Percentiles rank a stretch among this genome's conserved stretches.
Conservation (phyloP, 2,329 filamentous ascomycete species). For the Phyllosticta citrichinensis region DNA sequence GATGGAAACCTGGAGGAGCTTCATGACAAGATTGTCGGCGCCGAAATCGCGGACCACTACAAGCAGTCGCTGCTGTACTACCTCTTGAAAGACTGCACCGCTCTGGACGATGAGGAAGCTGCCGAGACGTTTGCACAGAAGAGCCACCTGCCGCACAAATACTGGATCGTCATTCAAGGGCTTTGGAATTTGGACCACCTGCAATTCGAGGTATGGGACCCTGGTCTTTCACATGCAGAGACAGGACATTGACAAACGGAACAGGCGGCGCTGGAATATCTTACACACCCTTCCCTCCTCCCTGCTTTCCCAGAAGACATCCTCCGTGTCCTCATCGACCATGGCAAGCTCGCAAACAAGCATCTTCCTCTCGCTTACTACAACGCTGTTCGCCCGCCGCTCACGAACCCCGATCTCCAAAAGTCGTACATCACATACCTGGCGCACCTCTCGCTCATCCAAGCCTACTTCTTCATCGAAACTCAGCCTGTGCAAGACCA, state of each 20-base stretch:
- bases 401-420: conserved; percentile 54
- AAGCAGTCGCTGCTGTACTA: conserved; percentile 80
- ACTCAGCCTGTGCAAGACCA: conserved; percentile 53
- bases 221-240: conserved; percentile 32
- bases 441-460: conserved; percentile 55
- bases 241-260: not conserved
- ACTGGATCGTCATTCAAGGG: conserved; percentile 71
- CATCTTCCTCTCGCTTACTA: conserved; percentile 67
- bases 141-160: conserved; percentile 62
- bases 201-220: conserved; percentile 40
- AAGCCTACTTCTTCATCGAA: conserved; percentile 65
- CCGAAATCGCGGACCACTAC: conserved; percentile 58
- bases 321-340: conserved; percentile 55
- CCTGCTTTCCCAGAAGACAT: conserved; percentile 81
- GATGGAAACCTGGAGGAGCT: conserved; percentile 58
- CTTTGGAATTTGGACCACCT: conserved; percentile 70
- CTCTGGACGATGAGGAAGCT: conserved; percentile 37
- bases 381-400: conserved; percentile 60
- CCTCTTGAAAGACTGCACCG: conserved; percentile 60
- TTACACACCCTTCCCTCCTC: conserved; percentile 69
- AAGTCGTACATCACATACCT: conserved; percentile 61
- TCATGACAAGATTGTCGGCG: conserved; percentile 59
- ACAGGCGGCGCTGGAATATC: conserved; percentile 53
- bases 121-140: conserved; percentile 49
- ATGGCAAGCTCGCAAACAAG: conserved; percentile 46